A percentile compares a stretch with the other conserved stretches of the same genome.
phyloP scores from a whole-genome alignment of 306 rosid species.

The Crotalaria pallida region DNA sequence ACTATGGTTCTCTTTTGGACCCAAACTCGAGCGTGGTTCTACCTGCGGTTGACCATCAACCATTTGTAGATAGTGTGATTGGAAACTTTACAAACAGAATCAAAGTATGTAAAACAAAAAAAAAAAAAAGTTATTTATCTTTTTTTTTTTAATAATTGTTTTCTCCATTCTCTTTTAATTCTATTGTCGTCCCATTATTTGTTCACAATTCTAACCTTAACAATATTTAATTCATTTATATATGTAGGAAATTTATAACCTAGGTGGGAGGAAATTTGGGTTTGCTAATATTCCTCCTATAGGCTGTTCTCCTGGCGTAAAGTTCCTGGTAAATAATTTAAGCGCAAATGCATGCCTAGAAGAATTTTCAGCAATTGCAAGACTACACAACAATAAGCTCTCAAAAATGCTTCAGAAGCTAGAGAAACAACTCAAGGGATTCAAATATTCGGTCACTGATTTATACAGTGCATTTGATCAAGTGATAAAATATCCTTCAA shows the following conservation, averaged over 20 bases:
- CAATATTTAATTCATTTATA: neutral
- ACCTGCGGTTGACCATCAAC: conserved; percentile 21
- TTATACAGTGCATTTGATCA: neutral
- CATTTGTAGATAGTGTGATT: conserved; percentile 32
- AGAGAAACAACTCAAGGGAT: conserved; percentile 22
- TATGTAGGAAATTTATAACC: conserved; percentile 36
- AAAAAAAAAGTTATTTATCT: no score
- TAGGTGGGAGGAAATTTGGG: conserved; percentile 58
- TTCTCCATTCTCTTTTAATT: no score
- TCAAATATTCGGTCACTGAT: conserved; percentile 36
- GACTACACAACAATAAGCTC: conserved; percentile 36
- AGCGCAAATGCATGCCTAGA: conserved; percentile 18
- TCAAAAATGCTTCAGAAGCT: conserved; percentile 18
- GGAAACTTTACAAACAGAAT: conserved; percentile 35
- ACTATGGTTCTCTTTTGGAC: conserved; percentile 15
- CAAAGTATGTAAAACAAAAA: conserved; percentile 29
- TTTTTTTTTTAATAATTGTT: no score
- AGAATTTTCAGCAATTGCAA: conserved; percentile 18
- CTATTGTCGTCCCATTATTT: no score
- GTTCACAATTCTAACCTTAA: no score
- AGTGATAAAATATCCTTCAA: conserved; percentile 32
- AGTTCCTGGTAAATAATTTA: conserved; percentile 1
- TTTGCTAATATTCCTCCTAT: conserved; percentile 15
- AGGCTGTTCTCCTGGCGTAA: conserved; percentile 27
- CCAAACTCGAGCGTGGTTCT: neutral